Base-by-base conservation (phyloP, 106 monocot species). In the Allium sativum region DNA sequence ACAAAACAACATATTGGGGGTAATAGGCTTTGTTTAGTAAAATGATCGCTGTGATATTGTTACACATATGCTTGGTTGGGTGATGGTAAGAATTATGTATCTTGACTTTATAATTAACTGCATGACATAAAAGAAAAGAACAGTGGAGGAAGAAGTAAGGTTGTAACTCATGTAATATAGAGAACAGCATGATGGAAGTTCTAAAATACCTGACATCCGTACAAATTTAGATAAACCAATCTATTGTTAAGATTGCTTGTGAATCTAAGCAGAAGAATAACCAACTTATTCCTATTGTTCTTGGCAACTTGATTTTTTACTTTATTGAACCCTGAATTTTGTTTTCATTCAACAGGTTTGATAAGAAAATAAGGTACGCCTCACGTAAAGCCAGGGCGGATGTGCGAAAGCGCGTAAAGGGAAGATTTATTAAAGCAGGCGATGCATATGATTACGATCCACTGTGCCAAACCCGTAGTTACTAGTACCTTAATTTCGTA, bases 361-460 rank as follows among this genome's bases (percentile, higher is more conserved):
- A 88, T 10, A 93, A 93, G 74, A 93, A 93, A 74, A 93, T 93
- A 48, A 84, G 93, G 74, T 93, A 93, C 67, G 88, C 68, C 41
- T 88, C 93, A 63, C 88, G 88, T 45, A 93, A 93, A 76, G 82
- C 82, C 54, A 79, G 88, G 65, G 93, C 93, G 21, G 88, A 93
- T 52, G 75, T 78, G 47, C 75, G 93, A 69, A 76, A 61, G 66
- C 82, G 93, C n/a, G 93, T 93, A 64, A 93, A 93, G 65, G 93
- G 93, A 6, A 76, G 93, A 56, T 93, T 93, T 56, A 72, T 93
- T 10, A 93, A 88, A 75, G 82, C 79, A 48, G 93, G 93, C 50
- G 93, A 88, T 52, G 82, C 82, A 58, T 93, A 93, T 73, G 93
- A 93, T 54, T 93, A 93, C 51, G 93, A 93, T 66, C 93, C 93